These are phyloP conservation scores for Emiliania huxleyi DNA, from an alignment of 78 protist species.

Conservation along the genomic window DNA sequence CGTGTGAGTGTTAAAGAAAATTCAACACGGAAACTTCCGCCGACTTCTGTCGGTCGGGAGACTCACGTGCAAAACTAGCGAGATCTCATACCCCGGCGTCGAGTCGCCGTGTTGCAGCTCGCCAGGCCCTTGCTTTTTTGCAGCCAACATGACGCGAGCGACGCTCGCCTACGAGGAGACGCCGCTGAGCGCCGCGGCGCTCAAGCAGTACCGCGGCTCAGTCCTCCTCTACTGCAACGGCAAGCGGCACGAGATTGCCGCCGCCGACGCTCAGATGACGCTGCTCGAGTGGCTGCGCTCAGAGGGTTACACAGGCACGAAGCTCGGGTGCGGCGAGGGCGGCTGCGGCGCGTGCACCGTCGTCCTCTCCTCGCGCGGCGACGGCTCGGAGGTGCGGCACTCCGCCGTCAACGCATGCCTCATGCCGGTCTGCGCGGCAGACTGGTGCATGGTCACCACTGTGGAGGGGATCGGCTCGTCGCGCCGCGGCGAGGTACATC, in stretches of 20 bases:
- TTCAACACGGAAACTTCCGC: too few relatives aligned
- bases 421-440: not conserved
- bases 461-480: conserved; percentile 45
- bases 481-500: not conserved
- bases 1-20: too few relatives aligned
- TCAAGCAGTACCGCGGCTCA: not conserved
- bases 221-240: not conserved
- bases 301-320: conserved; percentile 77
- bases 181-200: not conserved
- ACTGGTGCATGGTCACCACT: conserved; percentile 23
- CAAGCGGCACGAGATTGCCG: not conserved
- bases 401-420: conserved; percentile 23
- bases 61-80: too few relatives aligned
- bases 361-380: conserved; percentile 49
- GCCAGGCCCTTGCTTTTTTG: too few relatives aligned
- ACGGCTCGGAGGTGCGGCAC: not conserved
- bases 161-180: not conserved
- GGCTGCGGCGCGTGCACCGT: conserved; percentile 96
- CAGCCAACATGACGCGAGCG: too few relatives aligned
- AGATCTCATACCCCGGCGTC: too few relatives aligned
- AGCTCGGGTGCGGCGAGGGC: conserved; percentile 92
- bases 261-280: not conserved
- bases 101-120: too few relatives aligned
- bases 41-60: too few relatives aligned
- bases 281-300: not conserved